A percentile compares a stretch with the other conserved stretches of the same genome.
These are phyloP conservation scores for Ceratocystiopsis sp. DNA, from an alignment of 2,329 filamentous ascomycete species.

Conservation along the genomic window DNA sequence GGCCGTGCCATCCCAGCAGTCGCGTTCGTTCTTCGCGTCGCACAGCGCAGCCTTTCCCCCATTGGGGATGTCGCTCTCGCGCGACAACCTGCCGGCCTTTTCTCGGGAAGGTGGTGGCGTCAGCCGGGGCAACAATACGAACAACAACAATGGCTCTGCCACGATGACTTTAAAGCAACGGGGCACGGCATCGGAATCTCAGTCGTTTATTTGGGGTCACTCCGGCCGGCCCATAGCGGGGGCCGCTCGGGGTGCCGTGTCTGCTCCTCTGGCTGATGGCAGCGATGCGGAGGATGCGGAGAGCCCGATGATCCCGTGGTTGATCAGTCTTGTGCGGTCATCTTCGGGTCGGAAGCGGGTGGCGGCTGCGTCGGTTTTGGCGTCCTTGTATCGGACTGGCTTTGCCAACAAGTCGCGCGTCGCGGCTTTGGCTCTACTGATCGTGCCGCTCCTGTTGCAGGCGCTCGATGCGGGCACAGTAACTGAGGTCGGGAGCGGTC, in stretches of 20 bases:
- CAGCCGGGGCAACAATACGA: no score
- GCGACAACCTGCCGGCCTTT: slow-evolving; percentile 16
- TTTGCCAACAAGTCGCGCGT: slow-evolving; percentile 49
- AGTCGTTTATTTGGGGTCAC: no score
- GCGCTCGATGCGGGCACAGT: slow-evolving; percentile 17
- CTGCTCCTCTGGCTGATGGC: neutral
- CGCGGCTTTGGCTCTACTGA: slow-evolving; percentile 44
- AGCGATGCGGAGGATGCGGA: slow-evolving; percentile 42
- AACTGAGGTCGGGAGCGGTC: no score
- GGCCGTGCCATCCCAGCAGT: slow-evolving; percentile 26
- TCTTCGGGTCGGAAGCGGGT: slow-evolving; percentile 41
- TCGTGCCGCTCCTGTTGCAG: slow-evolving; percentile 54
- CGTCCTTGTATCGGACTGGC: slow-evolving; percentile 51
- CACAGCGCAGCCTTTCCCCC: slow-evolving; percentile 35
- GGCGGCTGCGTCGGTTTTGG: slow-evolving; percentile 52
- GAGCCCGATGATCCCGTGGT: slow-evolving; percentile 55
- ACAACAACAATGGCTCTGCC: no score
- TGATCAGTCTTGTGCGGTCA: slow-evolving; percentile 46
- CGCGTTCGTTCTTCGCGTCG: slow-evolving; percentile 12
- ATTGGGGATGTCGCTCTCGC: slow-evolving; percentile 25
- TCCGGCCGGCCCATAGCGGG: no score
- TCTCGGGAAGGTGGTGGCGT: slow-evolving; percentile 7
- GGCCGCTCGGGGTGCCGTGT: no score
- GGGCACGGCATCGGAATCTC: no score
- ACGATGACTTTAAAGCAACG: no score